Conservation (phyloP, 169 alveolate species). For the Plasmodium billcollinsi region DNA sequence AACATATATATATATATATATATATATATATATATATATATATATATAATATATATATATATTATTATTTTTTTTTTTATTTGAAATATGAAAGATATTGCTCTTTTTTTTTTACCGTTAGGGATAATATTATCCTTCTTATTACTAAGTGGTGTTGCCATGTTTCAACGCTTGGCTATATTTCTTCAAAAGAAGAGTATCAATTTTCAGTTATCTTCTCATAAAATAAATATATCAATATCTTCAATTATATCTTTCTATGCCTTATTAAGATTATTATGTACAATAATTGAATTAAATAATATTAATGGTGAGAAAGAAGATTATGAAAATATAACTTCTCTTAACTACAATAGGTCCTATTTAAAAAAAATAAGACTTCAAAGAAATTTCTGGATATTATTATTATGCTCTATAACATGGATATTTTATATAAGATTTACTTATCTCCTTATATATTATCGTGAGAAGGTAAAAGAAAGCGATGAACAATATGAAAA, state of each 20-base stretch:
- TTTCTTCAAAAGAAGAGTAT: slow-evolving; percentile 56
- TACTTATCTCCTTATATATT: slow-evolving; percentile 37
- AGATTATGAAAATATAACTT: background rate
- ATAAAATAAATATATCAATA: slow-evolving; percentile 30
- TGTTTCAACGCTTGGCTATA: slow-evolving; percentile 61
- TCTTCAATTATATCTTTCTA: slow-evolving; percentile 53
- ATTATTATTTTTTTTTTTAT: background rate
- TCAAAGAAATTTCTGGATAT: slow-evolving; percentile 69
- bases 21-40: too few species aligned
- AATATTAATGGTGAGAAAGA: background rate
- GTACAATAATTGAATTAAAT: slow-evolving; percentile 30
- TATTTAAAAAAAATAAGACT: slow-evolving; percentile 64
- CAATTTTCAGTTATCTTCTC: slow-evolving; percentile 24
- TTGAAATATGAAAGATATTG: slow-evolving; percentile 63
- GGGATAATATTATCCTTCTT: slow-evolving; percentile 50
- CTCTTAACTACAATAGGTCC: slow-evolving; percentile 11
- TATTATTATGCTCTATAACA: slow-evolving; percentile 45
- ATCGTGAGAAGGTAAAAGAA: slow-evolving; percentile 53
- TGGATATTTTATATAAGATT: slow-evolving; percentile 69
- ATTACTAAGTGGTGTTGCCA: slow-evolving; percentile 59
- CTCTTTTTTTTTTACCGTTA: slow-evolving; percentile 43
- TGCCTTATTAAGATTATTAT: slow-evolving; percentile 38
- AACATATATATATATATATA: background rate
- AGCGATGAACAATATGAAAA: slow-evolving; percentile 64
- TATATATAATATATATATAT: background rate